Conservation (phyloP, 1,284 basidiomycete species). For the Mycena sp. region DNA sequence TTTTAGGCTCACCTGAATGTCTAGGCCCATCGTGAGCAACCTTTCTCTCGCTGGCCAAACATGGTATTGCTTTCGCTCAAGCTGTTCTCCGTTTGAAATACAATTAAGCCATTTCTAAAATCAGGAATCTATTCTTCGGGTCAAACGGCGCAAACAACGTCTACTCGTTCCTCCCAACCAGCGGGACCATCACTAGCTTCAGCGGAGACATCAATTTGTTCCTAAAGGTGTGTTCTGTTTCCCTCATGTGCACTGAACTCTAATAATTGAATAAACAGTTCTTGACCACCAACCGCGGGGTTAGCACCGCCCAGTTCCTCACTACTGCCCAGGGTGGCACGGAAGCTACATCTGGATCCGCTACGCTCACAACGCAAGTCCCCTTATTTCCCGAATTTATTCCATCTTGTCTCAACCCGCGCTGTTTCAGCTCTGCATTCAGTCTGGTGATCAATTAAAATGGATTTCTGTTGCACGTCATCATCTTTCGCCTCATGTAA, state of each 20-base stretch:
- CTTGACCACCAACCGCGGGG: slow-evolving; percentile 61
- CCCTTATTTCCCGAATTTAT: background rate
- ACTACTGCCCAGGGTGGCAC: slow-evolving; percentile 66
- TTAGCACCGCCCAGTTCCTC: no score
- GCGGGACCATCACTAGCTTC: slow-evolving; percentile 58
- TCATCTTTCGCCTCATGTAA: no score
- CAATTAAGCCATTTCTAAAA: background rate
- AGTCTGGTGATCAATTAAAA: slow-evolving; percentile 52
- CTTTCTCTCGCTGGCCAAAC: slow-evolving; percentile 58
- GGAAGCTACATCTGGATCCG: slow-evolving; percentile 64
- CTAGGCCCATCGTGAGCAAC: slow-evolving; percentile 51
- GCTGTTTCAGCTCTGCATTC: slow-evolving; percentile 48
- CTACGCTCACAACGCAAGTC: slow-evolving; percentile 61
- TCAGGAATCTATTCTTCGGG: slow-evolving; percentile 61
- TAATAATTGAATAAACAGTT: slow-evolving; percentile 58
- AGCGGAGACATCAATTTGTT: slow-evolving; percentile 64
- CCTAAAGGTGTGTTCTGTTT: slow-evolving; percentile 66
- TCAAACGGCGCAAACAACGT: slow-evolving; percentile 68
- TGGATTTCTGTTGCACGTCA: no score
- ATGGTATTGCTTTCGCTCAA: no score
- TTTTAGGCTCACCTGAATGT: no score
- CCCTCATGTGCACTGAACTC: no score
- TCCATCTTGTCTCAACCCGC: no score
- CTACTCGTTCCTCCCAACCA: slow-evolving; percentile 67
- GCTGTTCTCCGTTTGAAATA: no score